Base-by-base conservation (phyloP, 257 asterid species). In the Ligustrum vulgare region DNA sequence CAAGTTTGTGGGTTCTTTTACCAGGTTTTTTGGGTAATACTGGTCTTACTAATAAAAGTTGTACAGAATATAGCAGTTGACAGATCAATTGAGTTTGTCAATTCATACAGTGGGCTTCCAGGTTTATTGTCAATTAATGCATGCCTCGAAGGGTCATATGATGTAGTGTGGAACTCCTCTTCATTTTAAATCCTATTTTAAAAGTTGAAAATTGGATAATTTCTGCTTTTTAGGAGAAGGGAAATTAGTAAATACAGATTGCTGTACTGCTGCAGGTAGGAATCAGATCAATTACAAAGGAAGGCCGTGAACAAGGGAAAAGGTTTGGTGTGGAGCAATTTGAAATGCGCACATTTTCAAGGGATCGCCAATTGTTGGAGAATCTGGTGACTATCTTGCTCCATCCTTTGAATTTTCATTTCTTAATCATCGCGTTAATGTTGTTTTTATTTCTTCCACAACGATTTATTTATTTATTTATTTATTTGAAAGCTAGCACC, bases 301-400 rank as follows among this genome's bases (percentile, higher is more conserved):
- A 95, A 91, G 99, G 99, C 8, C 90, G 98, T 35, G 98, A 95
- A 69, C 99, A 95, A 83, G 99, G 96, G 78, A 93, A 95, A 83
- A 90, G 88, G 74, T 95, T 93, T 71, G 99, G 98, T 8, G 98
- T 93, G 54, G 99, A 95, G 93, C 99, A 93, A 84, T 93, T 85
- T 72, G 99, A 95, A 88, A 95, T 95, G 99, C 83, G 92, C 20
- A 93, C 98, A 32, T 95, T 90, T 86, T 93, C 97, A 18, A 88
- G 81, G 83, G 97, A 95, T 81, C 86, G 91, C 32, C 80, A 91
- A 16, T 72, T 84, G 54, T 77, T 95, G 73, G 97, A 93, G 86
- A 95, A 93, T 78, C 89, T 95, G 94, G 99, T 94, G 41, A 45
- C 72, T 80, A 67, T 78, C 73, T 75, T 83, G 67, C 75, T 73